These are phyloP conservation scores for Starmerella stigmatis DNA, from an alignment of 805 yeast genomes.

Conservation along the genomic window DNA sequence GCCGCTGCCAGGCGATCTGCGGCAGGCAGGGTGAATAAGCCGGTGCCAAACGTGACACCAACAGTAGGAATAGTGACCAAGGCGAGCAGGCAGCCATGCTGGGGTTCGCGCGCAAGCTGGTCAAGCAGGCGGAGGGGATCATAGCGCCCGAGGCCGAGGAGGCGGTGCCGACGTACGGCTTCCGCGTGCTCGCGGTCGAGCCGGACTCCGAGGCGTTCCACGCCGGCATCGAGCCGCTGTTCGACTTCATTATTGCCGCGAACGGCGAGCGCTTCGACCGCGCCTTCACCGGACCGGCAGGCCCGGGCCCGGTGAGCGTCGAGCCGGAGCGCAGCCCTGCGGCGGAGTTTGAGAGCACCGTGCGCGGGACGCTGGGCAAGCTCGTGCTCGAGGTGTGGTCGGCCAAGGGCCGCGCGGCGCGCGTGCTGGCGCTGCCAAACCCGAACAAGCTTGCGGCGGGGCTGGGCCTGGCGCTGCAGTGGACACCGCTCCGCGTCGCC, in stretches of 20 bases:
- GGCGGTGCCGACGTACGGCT: slow-evolving; percentile 36
- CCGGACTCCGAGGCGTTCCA: slow-evolving; percentile 39
- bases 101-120: slow-evolving; percentile 48
- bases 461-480: slow-evolving; percentile 49
- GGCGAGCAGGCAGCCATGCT: slow-evolving; percentile 17
- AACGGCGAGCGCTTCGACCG: slow-evolving; percentile 53
- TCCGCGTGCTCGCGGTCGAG: slow-evolving; percentile 46
- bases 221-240: slow-evolving; percentile 67
- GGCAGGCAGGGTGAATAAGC: too few relatives aligned
- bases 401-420: slow-evolving; percentile 53
- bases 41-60: too few relatives aligned
- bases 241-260: slow-evolving; percentile 74
- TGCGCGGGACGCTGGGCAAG: slow-evolving; percentile 21
- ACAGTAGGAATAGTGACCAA: too few relatives aligned
- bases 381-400: slow-evolving; percentile 64
- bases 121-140: slow-evolving; percentile 37
- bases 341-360: slow-evolving; percentile 15
- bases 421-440: slow-evolving; percentile 20
- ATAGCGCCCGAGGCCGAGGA: slow-evolving; percentile 27
- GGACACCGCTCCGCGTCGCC: slow-evolving; percentile 64
- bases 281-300: background rate
- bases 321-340: slow-evolving; percentile 21
- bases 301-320: slow-evolving; percentile 8
- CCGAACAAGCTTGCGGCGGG: slow-evolving; percentile 37
- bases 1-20: too few relatives aligned